Base-by-base conservation (phyloP, 768 basidiomycete genomes). In the Suillus sp. region DNA sequence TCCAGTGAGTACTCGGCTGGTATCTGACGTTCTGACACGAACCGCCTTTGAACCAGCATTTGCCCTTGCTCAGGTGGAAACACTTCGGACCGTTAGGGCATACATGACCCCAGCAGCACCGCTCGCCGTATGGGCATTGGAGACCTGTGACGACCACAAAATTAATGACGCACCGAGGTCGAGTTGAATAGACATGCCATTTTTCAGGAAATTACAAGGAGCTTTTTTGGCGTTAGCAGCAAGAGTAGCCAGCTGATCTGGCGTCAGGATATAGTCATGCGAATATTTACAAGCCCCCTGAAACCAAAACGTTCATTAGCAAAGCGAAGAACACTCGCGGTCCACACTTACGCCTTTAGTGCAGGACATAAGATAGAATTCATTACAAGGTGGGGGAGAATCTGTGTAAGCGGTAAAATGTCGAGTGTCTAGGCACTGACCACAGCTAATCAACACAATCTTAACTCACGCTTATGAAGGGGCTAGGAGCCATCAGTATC, bases 11-110 rank as follows among this genome's bases (percentile, higher is more conserved):
- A 13, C 25, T 13, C 1, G 10, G 3, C 5, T 27, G 18, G 3
- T 40, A 40, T 27, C 38, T 11, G 38, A 57, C 27, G 18, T 27
- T 20, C 25, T 57, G 14, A 35, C 10, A 76, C 83, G 69, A 62
- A 83, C 83, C 75, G 67, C 88, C 91, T 83, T 93, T 92, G 76
- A 93, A 93, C 90, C 92, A 92, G 71, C 92, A 93, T 76, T 89
- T 92, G 48, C 91, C 91, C 71, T 89, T 91, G 76, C 84, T 85
- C 35, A 89, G 77, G 73, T 90, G 89, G 53, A 75, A 78, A 69
- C 88, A 90, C 69, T 84, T 85, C 20, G 83, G 81, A n/a, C 92
- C 92, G 67, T 88, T 89, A 16, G 92, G 92, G 69, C 92, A 93
- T 27, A 85, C 78, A 72, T 93, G 92, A 9, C 92, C 92, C 90